phyloP scores from a whole-genome alignment of 2,329 filamentous ascomycete genomes.

The Ascochyta rabiei region DNA sequence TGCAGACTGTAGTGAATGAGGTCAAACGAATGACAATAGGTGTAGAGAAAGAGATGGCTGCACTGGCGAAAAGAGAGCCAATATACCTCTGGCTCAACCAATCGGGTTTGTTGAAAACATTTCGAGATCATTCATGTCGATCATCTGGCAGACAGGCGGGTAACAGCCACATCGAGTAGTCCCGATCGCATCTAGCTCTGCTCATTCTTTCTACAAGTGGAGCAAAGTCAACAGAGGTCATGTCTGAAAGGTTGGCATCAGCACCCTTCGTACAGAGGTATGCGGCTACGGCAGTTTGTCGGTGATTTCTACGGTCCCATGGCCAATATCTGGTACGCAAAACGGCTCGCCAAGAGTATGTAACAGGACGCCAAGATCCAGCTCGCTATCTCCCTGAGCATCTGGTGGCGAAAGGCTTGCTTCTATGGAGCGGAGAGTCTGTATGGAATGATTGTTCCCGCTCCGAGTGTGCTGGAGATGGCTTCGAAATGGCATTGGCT shows the following conservation, averaged over 20 bases:
- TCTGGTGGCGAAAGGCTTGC: background rate
- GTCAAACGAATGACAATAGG: slow-evolving; percentile 8
- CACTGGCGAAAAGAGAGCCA: slow-evolving; percentile 2
- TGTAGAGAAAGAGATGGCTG: slow-evolving; percentile 10
- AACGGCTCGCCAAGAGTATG: background rate
- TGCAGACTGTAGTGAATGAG: slow-evolving; percentile 5
- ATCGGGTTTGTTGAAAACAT: background rate
- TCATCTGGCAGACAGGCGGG: background rate
- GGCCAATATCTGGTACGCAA: background rate
- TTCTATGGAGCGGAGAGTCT: background rate
- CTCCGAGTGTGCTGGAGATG: background rate
- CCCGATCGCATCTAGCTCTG: background rate
- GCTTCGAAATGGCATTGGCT: background rate
- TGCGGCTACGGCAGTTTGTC: slow-evolving; percentile 4
- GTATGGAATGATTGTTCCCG: background rate
- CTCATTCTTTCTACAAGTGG: slow-evolving; percentile 7
- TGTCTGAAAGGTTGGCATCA: background rate
- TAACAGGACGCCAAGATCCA: background rate
- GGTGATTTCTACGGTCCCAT: background rate
- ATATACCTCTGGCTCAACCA: slow-evolving; percentile 1
- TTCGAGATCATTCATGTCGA: background rate
- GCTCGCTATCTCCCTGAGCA: background rate
- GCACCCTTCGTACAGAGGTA: background rate
- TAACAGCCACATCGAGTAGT: background rate
- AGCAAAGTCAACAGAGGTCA: background rate